Percentiles rank a stretch among this genome's conserved stretches.
Conservation (phyloP, 2,329 filamentous ascomycete genomes). For the Podosphaera aphanis region DNA sequence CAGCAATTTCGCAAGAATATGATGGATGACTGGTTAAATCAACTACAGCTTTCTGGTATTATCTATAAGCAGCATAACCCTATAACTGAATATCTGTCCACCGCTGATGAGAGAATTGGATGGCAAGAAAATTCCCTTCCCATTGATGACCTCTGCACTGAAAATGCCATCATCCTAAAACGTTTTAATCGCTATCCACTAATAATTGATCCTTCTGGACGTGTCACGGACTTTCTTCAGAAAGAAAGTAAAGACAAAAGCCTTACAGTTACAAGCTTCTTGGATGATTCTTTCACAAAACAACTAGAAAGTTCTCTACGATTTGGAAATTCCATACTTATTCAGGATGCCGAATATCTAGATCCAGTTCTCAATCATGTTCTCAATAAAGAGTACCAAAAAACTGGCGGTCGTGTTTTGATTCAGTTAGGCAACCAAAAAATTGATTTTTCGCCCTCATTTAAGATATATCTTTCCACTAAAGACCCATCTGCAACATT, state of each 20-base stretch:
- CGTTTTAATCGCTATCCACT: constrained; percentile 96
- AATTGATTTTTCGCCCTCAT: constrained; percentile 94
- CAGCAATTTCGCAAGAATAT: constrained; percentile 95
- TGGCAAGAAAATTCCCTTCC: constrained; percentile 91
- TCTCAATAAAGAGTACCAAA: constrained; percentile 97
- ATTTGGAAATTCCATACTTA: constrained; percentile 95
- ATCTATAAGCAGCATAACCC: constrained; percentile 84
- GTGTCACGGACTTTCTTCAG: constrained; percentile 83
- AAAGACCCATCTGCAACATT: constrained; percentile 90
- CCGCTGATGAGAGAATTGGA: constrained; percentile 75
- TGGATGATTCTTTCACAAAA: constrained; percentile 95
- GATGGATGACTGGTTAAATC: constrained; percentile 92
- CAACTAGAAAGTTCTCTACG: constrained; percentile 89
- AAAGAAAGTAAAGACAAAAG: constrained; percentile 84
- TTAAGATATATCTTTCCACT: constrained; percentile 86
- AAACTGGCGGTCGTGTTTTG: constrained; percentile 87
- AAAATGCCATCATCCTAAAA: constrained; percentile 93
- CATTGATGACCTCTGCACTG: constrained; percentile 91
- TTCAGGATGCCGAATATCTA: constrained; percentile 91
- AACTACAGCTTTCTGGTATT: constrained; percentile 80
- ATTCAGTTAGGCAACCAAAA: constrained; percentile 97
- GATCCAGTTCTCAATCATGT: constrained; percentile 96
- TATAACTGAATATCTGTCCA: constrained; percentile 87
- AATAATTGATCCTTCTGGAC: constrained; percentile 91
- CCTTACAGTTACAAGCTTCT: constrained; percentile 88